These are phyloP conservation scores for Auriculariales sp. DNA, from an alignment of 768 basidiomycete genomes.

Conservation along the genomic window DNA sequence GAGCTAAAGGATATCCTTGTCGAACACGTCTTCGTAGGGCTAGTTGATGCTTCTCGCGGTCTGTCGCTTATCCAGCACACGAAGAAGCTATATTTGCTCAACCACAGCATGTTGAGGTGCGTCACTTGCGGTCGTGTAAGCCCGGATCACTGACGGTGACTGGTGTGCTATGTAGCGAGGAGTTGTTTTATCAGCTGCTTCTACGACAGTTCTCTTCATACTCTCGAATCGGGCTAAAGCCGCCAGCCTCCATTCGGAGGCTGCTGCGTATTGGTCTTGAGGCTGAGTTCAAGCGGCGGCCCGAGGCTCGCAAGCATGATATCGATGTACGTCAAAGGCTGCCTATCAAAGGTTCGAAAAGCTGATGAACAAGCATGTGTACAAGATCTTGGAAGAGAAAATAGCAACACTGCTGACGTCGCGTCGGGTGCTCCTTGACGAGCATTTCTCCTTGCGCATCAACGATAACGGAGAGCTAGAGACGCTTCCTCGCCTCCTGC, in stretches of 20 bases:
- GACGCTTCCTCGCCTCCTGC: constrained; percentile 66
- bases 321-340: neutral
- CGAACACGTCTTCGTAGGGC: constrained; percentile 84
- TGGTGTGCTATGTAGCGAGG: constrained; percentile 40
- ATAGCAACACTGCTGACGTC: constrained; percentile 46
- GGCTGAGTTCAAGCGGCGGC: constrained; percentile 24
- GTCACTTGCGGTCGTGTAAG: constrained; percentile 17
- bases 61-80: constrained; percentile 76
- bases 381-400: constrained; percentile 6
- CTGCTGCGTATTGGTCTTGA: constrained; percentile 71
- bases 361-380: neutral
- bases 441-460: constrained; percentile 79
- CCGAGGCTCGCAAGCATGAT: neutral
- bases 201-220: constrained; percentile 83
- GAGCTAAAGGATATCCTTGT: constrained; percentile 72
- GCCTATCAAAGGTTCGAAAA: neutral
- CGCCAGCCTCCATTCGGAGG: constrained; percentile 56
- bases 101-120: constrained; percentile 73
- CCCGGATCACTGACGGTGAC: neutral
- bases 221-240: constrained; percentile 63
- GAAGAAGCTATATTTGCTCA: constrained; percentile 80
- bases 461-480: constrained; percentile 51
- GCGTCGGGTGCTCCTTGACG: constrained; percentile 70
- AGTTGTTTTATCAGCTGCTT: constrained; percentile 89
- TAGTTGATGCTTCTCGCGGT: constrained; percentile 62